phyloP scores from a whole-genome alignment of 495 filamentous ascomycete species.

The Hypoxylon crocopeplum region DNA sequence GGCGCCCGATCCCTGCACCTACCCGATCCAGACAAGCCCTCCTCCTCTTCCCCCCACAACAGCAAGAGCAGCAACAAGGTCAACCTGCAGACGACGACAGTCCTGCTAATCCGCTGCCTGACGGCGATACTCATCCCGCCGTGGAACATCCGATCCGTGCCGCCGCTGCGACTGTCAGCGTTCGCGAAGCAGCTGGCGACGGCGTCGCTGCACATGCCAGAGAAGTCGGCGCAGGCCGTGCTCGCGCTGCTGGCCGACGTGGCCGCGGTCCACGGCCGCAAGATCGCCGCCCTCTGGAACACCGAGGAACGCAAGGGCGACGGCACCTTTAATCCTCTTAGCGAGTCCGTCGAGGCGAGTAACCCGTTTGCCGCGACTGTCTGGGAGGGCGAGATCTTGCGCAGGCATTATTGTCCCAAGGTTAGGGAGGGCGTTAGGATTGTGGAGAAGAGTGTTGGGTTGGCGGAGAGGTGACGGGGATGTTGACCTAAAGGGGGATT shows the following conservation, averaged over 20 bases:
- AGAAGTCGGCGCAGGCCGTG: slow-evolving; percentile 82
- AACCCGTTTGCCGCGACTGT: slow-evolving; percentile 82
- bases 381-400: slow-evolving; percentile 91
- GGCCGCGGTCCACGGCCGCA: slow-evolving; percentile 71
- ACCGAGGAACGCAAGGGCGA: slow-evolving; percentile 89
- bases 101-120: slow-evolving; percentile 86
- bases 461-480: slow-evolving; percentile 30
- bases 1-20: slow-evolving; percentile 81
- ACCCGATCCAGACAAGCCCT: slow-evolving; percentile 68
- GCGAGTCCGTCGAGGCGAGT: slow-evolving; percentile 41
- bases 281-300: slow-evolving; percentile 76
- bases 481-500: not conserved
- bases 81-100: slow-evolving; percentile 91
- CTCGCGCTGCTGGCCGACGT: slow-evolving; percentile 77
- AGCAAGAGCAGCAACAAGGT: slow-evolving; percentile 64
- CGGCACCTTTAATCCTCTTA: slow-evolving; percentile 54
- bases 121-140: slow-evolving; percentile 76
- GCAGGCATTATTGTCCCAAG: slow-evolving; percentile 84
- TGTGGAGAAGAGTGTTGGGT: slow-evolving; percentile 66
- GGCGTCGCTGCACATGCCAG: slow-evolving; percentile 80
- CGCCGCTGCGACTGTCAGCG: slow-evolving; percentile 79
- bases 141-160: slow-evolving; percentile 64
- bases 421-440: slow-evolving; percentile 76
- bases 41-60: slow-evolving; percentile 33
- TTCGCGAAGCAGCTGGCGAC: slow-evolving; percentile 94